These are phyloP conservation scores for Trichoderma atroviride DNA, from an alignment of 2,329 filamentous ascomycete genomes.

Conservation along the genomic window DNA sequence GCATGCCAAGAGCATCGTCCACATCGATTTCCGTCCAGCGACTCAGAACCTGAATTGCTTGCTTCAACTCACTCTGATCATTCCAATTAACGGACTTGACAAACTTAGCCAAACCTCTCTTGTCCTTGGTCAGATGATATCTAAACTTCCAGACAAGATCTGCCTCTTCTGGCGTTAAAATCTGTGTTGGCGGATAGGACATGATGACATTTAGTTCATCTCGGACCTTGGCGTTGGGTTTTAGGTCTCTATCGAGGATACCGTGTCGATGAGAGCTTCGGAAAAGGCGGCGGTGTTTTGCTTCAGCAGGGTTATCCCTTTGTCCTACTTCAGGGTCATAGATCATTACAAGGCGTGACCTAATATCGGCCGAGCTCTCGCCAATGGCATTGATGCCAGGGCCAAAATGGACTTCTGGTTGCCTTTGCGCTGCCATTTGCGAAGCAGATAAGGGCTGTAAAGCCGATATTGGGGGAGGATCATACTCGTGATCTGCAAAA, in stretches of 20 bases:
- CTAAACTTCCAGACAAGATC: constrained; percentile 97
- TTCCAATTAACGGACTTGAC: constrained; percentile 97
- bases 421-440: constrained; percentile 73
- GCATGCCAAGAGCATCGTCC: constrained; percentile 90
- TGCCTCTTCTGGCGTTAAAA: constrained; percentile 86
- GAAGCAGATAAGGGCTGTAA: constrained; percentile 61
- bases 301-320: constrained; percentile 89
- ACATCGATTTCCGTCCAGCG: constrained; percentile 98
- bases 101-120: constrained; percentile 91
- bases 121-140: constrained; percentile 90
- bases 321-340: constrained; percentile 93
- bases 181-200: constrained; percentile 88
- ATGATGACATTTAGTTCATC: constrained; percentile 92
- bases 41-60: constrained; percentile 84
- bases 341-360: constrained; percentile 73
- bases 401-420: constrained; percentile 86
- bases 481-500: constrained; percentile 92
- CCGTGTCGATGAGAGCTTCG: constrained; percentile 87
- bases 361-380: constrained; percentile 51
- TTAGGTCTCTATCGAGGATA: constrained; percentile 92
- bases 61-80: constrained; percentile 79
- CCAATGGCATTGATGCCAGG: constrained; percentile 79
- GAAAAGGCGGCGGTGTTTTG: constrained; percentile 89
- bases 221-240: constrained; percentile 92
- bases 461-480: constrained; percentile 78